Conservation (phyloP, 306 rosid genomes). For the Glycyrrhiza uralensis region DNA sequence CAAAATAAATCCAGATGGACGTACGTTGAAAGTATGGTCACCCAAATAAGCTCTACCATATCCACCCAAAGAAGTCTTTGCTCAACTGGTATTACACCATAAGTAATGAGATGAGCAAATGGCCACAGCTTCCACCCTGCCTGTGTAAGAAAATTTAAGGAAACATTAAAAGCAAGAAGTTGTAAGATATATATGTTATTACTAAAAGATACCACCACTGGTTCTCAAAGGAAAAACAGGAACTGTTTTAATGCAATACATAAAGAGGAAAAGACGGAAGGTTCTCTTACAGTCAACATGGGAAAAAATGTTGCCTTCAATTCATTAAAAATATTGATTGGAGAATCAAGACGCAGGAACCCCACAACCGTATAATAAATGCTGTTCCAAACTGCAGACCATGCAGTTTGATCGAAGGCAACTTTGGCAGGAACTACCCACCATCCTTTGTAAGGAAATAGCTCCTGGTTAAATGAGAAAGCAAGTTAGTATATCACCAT, state of each 20-base stretch:
- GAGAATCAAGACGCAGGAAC: conserved; percentile 76
- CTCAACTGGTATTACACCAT: conserved; percentile 90
- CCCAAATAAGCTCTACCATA: conserved; percentile 88
- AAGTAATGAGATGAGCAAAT: conserved; percentile 91
- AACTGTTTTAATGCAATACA: neutral
- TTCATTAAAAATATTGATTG: conserved; percentile 64
- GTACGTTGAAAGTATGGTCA: conserved; percentile 95
- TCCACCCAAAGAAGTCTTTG: conserved; percentile 98
- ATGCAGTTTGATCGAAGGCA: conserved; percentile 79
- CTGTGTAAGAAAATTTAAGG: conserved; percentile 40
- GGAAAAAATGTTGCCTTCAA: conserved; percentile 80
- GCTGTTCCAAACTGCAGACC: conserved; percentile 98
- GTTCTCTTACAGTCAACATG: conserved; percentile 79
- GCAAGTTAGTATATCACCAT: conserved; percentile 8
- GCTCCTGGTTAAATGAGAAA: conserved; percentile 51
- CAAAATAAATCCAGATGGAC: conserved; percentile 21
- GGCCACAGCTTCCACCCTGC: conserved; percentile 99
- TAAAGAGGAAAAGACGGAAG: conserved; percentile 20
- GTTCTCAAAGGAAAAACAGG: neutral
- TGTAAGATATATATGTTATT: neutral
- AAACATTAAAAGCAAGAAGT: conserved; percentile 25
- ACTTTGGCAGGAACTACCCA: conserved; percentile 98
- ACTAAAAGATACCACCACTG: neutral
- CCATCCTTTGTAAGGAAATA: conserved; percentile 93
- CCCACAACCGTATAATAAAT: conserved; percentile 73